Evolutionary conservation across 1,139 yeast species (phyloP).

Genomic region (Magnusiomyces paraingens): DNA sequence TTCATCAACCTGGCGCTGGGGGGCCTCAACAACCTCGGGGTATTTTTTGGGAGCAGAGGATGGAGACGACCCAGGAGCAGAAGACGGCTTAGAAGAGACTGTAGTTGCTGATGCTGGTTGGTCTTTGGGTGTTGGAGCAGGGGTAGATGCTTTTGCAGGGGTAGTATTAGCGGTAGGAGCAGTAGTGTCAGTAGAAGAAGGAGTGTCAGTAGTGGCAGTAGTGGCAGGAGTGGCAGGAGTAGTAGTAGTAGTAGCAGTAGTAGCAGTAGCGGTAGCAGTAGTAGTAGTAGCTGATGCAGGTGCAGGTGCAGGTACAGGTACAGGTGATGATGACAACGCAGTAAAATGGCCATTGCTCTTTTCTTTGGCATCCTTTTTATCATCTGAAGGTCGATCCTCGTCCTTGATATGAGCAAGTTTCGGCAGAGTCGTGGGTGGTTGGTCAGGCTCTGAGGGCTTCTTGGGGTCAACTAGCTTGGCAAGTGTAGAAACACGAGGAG

Average conservation of each 20-base stretch:
- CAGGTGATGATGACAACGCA: conserved; percentile 2
- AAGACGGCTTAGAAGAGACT: conserved; percentile 11
- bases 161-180: conserved; percentile 21
- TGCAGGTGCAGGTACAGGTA: background rate
- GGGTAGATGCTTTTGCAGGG: conserved; percentile 13
- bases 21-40: conserved; percentile 47
- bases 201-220: conserved; percentile 20
- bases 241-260: conserved; percentile 26
- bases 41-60: conserved; percentile 12
- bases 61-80: conserved; percentile 6
- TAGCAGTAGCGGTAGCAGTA: conserved; percentile 5
- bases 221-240: conserved; percentile 17
- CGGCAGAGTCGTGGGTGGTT: conserved; percentile 1
- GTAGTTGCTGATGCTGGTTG: conserved; percentile 6
- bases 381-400: background rate
- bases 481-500: conserved; percentile 1
- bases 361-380: conserved; percentile 13
- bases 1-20: conserved; percentile 70
- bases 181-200: conserved; percentile 18
- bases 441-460: conserved; percentile 3
- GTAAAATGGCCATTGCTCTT: conserved; percentile 9
- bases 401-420: conserved; percentile 2
- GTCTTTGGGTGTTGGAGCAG: too few species aligned
- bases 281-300: background rate
- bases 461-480: background rate